These are phyloP conservation scores for Tetrapisispora phaffii DNA, from an alignment of 805 yeast species.

Conservation along the genomic window DNA sequence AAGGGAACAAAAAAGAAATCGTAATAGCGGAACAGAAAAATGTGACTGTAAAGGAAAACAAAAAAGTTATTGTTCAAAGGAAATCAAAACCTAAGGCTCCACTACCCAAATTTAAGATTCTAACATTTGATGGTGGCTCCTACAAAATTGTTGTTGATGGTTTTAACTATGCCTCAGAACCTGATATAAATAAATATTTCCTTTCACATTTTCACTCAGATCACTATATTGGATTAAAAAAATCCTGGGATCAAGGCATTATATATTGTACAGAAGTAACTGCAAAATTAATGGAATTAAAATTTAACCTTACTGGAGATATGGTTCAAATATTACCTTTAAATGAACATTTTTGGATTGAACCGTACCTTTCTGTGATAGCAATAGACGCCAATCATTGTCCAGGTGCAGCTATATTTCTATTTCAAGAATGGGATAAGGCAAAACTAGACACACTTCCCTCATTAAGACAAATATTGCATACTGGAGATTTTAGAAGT, in stretches of 20 bases:
- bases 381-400: constrained; percentile 87
- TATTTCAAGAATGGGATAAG: constrained; percentile 41
- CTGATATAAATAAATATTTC: constrained; percentile 43
- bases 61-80: constrained; percentile 4
- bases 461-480: constrained; percentile 35
- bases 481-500: constrained; percentile 92
- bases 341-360: constrained; percentile 32
- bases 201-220: constrained; percentile 87
- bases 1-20: not conserved
- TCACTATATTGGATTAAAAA: constrained; percentile 81
- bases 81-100: constrained; percentile 17
- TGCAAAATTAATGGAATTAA: constrained; percentile 41
- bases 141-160: constrained; percentile 55
- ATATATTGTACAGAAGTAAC: constrained; percentile 72
- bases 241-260: constrained; percentile 62
- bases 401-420: constrained; percentile 84
- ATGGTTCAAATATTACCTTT: constrained; percentile 36
- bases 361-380: constrained; percentile 43
- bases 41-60: not conserved
- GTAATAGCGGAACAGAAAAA: not conserved
- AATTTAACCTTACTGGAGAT: constrained; percentile 39
- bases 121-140: constrained; percentile 32
- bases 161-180: constrained; percentile 36
- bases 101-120: constrained; percentile 46
- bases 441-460: not conserved